Conservation (phyloP, 352 stramenopile species). For the Globisporangium perplexum region DNA sequence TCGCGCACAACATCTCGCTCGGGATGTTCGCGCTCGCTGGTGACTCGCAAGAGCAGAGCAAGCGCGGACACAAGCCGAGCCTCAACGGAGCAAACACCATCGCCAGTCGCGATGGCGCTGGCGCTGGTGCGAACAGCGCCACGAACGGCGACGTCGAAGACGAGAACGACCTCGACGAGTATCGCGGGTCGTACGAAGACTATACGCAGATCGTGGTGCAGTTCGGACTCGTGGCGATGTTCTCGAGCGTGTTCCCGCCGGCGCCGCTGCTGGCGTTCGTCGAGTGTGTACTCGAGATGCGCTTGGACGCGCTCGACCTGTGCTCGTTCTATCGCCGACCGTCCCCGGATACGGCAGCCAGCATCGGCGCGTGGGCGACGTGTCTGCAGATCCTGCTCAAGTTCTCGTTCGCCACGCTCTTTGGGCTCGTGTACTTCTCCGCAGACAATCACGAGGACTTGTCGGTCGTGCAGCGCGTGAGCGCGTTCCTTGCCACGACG, state of each 20-base stretch:
- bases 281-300: slow-evolving; percentile 33
- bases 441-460: slow-evolving; percentile 19
- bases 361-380: slow-evolving; percentile 27
- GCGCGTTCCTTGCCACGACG: slow-evolving; percentile 28
- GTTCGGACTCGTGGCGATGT: slow-evolving; percentile 38
- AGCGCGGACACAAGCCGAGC: background rate
- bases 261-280: slow-evolving; percentile 31
- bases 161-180: slow-evolving; percentile 16
- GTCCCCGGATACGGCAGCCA: slow-evolving; percentile 18
- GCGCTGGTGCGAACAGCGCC: background rate
- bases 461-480: slow-evolving; percentile 25
- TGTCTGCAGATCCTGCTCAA: slow-evolving; percentile 27
- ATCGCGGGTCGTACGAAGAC: slow-evolving; percentile 27
- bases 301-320: slow-evolving; percentile 36
- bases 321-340: slow-evolving; percentile 37
- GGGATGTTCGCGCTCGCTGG: background rate
- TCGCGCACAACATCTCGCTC: slow-evolving; percentile 6
- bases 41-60: background rate
- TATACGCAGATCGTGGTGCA: slow-evolving; percentile 38
- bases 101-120: background rate
- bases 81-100: background rate
- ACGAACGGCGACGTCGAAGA: slow-evolving; percentile 5
- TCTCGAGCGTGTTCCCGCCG: slow-evolving; percentile 35
- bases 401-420: slow-evolving; percentile 19
- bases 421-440: slow-evolving; percentile 29